These are phyloP conservation scores for Lasiosphaeria miniovina DNA, from an alignment of 495 filamentous ascomycete genomes.

Conservation along the genomic window DNA sequence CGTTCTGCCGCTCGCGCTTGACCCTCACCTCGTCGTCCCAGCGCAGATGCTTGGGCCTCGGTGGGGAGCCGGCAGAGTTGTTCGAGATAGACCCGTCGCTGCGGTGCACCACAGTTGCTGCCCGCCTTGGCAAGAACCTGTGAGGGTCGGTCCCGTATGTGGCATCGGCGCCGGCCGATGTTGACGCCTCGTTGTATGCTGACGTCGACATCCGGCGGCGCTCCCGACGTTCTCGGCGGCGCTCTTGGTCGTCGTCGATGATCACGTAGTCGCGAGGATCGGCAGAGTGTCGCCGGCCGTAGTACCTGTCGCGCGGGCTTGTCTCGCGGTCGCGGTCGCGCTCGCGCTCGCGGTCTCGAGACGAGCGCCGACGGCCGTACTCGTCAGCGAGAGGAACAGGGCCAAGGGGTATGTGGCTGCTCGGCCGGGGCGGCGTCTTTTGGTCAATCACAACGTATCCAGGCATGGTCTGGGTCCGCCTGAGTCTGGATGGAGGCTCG, in stretches of 20 bases:
- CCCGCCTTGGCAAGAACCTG: conserved; percentile 15
- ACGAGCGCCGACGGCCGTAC: conserved; percentile 19
- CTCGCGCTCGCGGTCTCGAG: conserved; percentile 13
- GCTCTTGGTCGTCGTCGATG: conserved; percentile 28
- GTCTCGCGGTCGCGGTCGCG: conserved; percentile 10
- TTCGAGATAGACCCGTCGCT: conserved; percentile 21
- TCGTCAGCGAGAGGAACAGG: conserved; percentile 23
- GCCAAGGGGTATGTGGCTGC: conserved; percentile 20
- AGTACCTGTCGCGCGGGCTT: conserved; percentile 1
- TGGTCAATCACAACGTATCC: conserved; percentile 30
- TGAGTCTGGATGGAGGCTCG: conserved; percentile 12
- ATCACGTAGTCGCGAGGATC: conserved; percentile 17
- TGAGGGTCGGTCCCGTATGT: background rate
- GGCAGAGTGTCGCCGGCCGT: conserved; percentile 21
- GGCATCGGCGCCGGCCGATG: conserved; percentile 4
- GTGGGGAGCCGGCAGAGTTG: conserved; percentile 24
- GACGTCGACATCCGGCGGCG: conserved; percentile 8
- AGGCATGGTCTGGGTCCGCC: conserved; percentile 24
- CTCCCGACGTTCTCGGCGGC: conserved; percentile 24
- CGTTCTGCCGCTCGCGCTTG: conserved; percentile 29
- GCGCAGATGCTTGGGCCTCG: conserved; percentile 29
- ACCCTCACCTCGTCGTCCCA: conserved; percentile 33
- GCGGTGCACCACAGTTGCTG: conserved; percentile 27
- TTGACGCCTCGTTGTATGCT: conserved; percentile 15
- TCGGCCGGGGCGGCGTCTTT: conserved; percentile 15